Evolutionary conservation across 164 flowering plant genomes (phyloP), one percentile per base, ranked within the genome.

Genomic region (Paratinospora sagittata): DNA sequence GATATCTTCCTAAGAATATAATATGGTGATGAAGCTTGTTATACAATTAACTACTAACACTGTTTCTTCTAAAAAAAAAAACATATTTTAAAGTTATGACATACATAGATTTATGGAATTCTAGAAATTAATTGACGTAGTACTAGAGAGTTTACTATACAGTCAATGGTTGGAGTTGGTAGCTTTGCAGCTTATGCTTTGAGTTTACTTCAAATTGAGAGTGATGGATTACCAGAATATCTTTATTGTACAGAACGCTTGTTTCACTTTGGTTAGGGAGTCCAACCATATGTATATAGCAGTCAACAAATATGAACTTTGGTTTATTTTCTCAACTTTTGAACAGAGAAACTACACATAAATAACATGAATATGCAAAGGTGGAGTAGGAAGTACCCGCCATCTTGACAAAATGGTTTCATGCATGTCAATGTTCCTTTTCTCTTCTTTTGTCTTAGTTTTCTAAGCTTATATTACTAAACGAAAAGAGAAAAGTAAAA

Each of bases 161-260:
- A 49, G 57, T 49, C 36, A 14, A 65, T 16, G 21, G 68, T 37
- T 36, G 47, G 47, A 66, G 68, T 66, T 19, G 68, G 23, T 63
- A 23, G 39, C 37, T 3, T 61, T 61, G 63, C 13, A 61, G 63
- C 63, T 61, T 30, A 63, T 63, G 34, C 66, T 27, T 36, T 19
- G 21, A 14, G 37, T 17, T 36, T 63, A 63, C 37, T 36, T 52
- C 58, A 52, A 16, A 52, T 52, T 52, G 58, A 52, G 19, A 13
- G 58, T 52, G 58, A 52, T 52, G 58, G 21, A 17, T 16, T 16
- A 52, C 7, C 58, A 16, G 58, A 52, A 52, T 52, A 21, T 6
- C 21, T 52, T 52, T 52, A 21, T 19, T 16, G 6, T 49, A 19
- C 57, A 16, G n/a, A 49, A 19, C 16, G n/a, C 2, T 49, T 49